Conservation (phyloP, 2,329 filamentous ascomycete species). For the Diaporthe vexans region DNA sequence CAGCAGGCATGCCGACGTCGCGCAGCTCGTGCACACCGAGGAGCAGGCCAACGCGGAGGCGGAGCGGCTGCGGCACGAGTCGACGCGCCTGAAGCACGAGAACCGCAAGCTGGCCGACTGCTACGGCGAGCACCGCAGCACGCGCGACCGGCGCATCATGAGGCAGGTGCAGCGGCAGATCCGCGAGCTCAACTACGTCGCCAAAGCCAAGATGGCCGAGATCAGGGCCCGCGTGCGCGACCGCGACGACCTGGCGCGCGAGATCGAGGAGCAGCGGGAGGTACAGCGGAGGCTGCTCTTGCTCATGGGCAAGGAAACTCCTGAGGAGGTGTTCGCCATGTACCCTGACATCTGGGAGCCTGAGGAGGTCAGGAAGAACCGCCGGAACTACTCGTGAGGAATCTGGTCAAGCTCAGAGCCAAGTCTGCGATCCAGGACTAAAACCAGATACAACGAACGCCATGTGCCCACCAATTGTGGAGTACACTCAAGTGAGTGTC, state of each 20-base stretch:
- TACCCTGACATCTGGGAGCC: conserved; percentile 36
- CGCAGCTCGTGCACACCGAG: conserved; percentile 22
- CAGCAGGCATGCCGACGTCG: conserved; percentile 27
- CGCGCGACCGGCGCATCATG: conserved; percentile 37
- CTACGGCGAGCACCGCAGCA: conserved; percentile 11
- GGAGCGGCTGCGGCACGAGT: conserved; percentile 34
- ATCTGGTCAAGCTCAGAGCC: not conserved
- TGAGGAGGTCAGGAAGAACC: conserved; percentile 37
- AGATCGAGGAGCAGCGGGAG: not conserved
- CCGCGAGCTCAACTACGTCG: conserved; percentile 25
- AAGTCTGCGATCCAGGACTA: not conserved
- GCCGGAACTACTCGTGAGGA: conserved; percentile 38
- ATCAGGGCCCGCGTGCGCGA: conserved; percentile 28
- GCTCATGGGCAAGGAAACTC: conserved; percentile 34
- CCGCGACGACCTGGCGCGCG: conserved; percentile 27
- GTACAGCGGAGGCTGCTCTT: conserved; percentile 26
- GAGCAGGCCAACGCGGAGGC: conserved; percentile 28
- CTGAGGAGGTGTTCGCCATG: conserved; percentile 40
- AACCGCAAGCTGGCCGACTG: conserved; percentile 40
- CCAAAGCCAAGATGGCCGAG: conserved; percentile 37
- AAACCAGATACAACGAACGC: not conserved
- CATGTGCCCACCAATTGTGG: not conserved
- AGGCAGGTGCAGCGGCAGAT: conserved; percentile 35
- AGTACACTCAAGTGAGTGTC: not conserved
- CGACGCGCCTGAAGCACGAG: conserved; percentile 35